Evolutionary conservation across 1,284 basidiomycete genomes (phyloP).

Genomic region (Leccinum griseonigrum): DNA sequence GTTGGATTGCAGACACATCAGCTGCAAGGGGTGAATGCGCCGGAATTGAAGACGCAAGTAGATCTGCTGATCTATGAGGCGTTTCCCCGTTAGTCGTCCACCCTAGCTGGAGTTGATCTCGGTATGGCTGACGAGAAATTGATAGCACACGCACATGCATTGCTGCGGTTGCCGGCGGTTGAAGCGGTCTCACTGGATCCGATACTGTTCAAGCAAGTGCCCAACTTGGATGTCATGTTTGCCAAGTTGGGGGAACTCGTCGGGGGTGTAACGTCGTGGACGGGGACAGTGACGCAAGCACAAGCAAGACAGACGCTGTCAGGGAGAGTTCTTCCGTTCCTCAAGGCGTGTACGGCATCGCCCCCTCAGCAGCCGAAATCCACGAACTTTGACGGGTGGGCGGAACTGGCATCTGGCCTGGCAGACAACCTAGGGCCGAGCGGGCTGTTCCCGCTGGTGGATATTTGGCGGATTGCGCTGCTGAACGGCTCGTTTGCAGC

Average conservation of each 20-base stretch:
- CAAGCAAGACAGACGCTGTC: constrained; percentile 51
- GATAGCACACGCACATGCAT: constrained; percentile 73
- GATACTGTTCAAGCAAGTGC: constrained; percentile 73
- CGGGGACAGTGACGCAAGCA: constrained; percentile 34
- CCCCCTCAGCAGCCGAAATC: constrained; percentile 16
- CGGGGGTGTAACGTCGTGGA: constrained; percentile 39
- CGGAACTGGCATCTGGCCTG: constrained; percentile 44
- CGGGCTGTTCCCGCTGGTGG: constrained; percentile 77
- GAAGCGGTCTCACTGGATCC: constrained; percentile 68
- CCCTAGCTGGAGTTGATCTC: background rate
- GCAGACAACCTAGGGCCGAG: constrained; percentile 48
- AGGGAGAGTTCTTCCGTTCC: constrained; percentile 55
- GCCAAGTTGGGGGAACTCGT: constrained; percentile 67
- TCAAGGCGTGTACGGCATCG: constrained; percentile 53
- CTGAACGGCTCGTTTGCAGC: constrained; percentile 58
- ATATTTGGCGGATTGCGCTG: constrained; percentile 80
- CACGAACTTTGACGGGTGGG: constrained; percentile 26
- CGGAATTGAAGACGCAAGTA: constrained; percentile 66
- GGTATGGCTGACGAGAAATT: constrained; percentile 8
- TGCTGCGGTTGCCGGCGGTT: constrained; percentile 58
- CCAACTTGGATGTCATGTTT: constrained; percentile 63
- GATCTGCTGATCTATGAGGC: constrained; percentile 72
- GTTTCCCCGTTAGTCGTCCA: constrained; percentile 69
- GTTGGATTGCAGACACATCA: constrained; percentile 54
- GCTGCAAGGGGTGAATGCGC: constrained; percentile 69